Evolutionary conservation across 805 yeast species (phyloP), one percentile per base, ranked within the genome.

Genomic region (Geotrichum ghanense): DNA sequence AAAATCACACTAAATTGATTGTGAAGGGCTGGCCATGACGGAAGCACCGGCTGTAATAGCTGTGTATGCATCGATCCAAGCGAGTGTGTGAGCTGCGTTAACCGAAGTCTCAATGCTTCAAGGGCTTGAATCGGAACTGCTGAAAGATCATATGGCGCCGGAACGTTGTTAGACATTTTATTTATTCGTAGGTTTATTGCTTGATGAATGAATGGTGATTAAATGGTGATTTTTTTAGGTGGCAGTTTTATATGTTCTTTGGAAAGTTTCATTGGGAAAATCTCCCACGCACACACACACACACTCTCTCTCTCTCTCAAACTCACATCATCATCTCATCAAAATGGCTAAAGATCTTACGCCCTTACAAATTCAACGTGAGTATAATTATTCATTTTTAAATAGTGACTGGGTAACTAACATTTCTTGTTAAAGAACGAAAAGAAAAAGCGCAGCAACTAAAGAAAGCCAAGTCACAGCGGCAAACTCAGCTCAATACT

Each of bases 1-100:
- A 89, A 62, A 6, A 87, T 74, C 22, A 89, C 86, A 54, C 79
- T 85, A 56, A 87, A 77, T 62, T 90, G 97, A 50, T 81, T 79
- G 57, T 85, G 96, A 19, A 90, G 66, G 2, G 83, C 78, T 16
- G 79, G 79, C 76, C 77, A 75, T 46, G 73, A 72, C 7, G 76
- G 75, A 23, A 71, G 59, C 43, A 63, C 67, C 6, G 73, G 67
- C 45, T 63, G 66, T 25, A 71, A 65, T 49, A 81, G 63, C 37
- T 78, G 79, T 21, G 71, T 73, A 52, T 75, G 75, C 3, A 82
- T 67, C 52, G 75, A 73, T 34, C 71, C 65, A 22, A 83, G 63
- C 0, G 88, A 78, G 53, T 78, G 80, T 1, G 81, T 74, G 3
- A 78, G 58, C 58, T 79, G 85, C 1, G 83, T 73, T 12, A 81